Evolutionary conservation across 805 yeast species (phyloP).

Genomic region (Starmerella riodocensis): DNA sequence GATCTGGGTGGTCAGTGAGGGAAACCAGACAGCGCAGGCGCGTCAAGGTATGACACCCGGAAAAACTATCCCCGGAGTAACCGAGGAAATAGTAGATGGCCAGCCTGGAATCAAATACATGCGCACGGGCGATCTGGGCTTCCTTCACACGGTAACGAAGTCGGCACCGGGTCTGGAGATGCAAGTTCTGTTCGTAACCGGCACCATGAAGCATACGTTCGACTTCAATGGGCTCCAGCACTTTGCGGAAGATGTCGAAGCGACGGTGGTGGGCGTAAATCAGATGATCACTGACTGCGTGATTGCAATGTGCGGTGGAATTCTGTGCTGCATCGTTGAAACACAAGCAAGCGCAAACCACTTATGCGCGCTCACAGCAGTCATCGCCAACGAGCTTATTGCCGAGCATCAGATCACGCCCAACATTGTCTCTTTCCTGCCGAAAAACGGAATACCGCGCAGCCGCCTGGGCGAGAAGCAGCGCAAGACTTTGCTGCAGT

Average conservation of each 20-base stretch:
- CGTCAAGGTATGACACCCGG: conserved; percentile 40
- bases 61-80: conserved; percentile 23
- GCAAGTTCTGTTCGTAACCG: conserved; percentile 75
- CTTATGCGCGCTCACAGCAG: conserved; percentile 66
- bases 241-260: conserved; percentile 74
- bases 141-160: conserved; percentile 56
- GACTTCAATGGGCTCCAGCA: conserved; percentile 86
- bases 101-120: conserved; percentile 52
- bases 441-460: conserved; percentile 47
- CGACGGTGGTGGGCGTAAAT: conserved; percentile 43
- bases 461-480: conserved; percentile 67
- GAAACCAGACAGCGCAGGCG: conserved; percentile 52
- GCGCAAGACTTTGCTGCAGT: conserved; percentile 49
- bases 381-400: conserved; percentile 64
- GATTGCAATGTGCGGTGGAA: conserved; percentile 63
- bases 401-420: conserved; percentile 69
- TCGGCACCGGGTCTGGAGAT: conserved; percentile 35
- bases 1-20: conserved; percentile 90
- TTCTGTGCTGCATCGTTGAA: conserved; percentile 64
- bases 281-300: conserved; percentile 43
- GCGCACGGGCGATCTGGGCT: conserved; percentile 91
- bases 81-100: conserved; percentile 51
- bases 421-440: conserved; percentile 73
- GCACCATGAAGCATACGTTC: conserved; percentile 72
- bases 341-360: conserved; percentile 25